Percentiles rank a stretch among this genome's conserved stretches.
These are phyloP conservation scores for Colletotrichum melonis DNA, from an alignment of 2,329 filamentous ascomycete genomes.

Conservation along the genomic window DNA sequence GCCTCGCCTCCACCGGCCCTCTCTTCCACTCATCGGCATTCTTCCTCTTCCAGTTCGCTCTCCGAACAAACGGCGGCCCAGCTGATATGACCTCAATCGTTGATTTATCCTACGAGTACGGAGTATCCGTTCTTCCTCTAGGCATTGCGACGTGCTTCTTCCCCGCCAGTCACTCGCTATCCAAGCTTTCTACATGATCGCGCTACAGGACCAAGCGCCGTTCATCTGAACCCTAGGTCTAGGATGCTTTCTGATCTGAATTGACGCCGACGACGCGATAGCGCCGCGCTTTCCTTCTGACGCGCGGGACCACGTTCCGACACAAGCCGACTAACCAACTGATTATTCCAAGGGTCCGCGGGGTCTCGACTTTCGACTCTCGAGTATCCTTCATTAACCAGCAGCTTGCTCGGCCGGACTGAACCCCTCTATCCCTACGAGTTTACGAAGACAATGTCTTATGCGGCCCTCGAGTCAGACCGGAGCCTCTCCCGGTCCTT, in stretches of 20 bases:
- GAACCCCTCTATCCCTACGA: background rate
- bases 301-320: slow-evolving; percentile 11
- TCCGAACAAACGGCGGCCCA: slow-evolving; percentile 3
- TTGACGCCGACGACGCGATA: slow-evolving; percentile 23
- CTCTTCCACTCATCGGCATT: slow-evolving; percentile 10
- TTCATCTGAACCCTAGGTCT: slow-evolving; percentile 10
- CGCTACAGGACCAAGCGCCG: background rate
- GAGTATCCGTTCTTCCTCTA: background rate
- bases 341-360: background rate
- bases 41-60: slow-evolving; percentile 19
- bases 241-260: background rate
- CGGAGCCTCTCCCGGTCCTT: background rate
- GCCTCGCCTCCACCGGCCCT: slow-evolving; percentile 5
- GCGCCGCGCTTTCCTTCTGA: slow-evolving; percentile 23
- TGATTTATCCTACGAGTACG: background rate
- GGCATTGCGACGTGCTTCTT: background rate
- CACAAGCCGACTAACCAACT: slow-evolving; percentile 13
- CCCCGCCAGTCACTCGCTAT: background rate
- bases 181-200: background rate
- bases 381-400: background rate
- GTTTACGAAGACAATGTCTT: background rate
- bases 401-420: background rate
- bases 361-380: background rate
- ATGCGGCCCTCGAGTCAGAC: background rate
- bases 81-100: background rate